Base-by-base conservation (phyloP, 306 rosid genomes). In the Dicorynia guianensis region DNA sequence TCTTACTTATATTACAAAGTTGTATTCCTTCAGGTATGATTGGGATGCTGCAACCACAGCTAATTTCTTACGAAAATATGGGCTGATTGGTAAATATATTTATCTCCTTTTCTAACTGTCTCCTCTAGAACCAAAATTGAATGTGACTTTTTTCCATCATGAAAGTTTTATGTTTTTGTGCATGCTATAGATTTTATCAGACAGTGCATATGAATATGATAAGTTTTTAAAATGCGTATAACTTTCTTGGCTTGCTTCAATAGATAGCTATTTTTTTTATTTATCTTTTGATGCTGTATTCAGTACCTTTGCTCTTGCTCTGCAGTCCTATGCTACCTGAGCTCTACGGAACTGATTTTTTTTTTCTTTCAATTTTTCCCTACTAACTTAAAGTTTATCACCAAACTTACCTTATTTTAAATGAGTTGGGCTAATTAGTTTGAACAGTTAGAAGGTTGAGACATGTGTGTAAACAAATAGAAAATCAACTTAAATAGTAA, bases 11-110 rank as follows among this genome's bases (percentile, higher is more conserved):
- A 30, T 49, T 46, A 25, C 65, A 39, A 74, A 73, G 13, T 77
- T 77, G 34, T 75, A 48, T 81, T 69, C 50, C 69, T 30, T 48
- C 87, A 94, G 97, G 88, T 94, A 95, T 84, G 99, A 95, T 83
- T 95, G 98, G 99, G 99, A 92, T 92, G 99, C 97, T 68, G 97
- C 99, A 65, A 95, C 99, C 44, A 8, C 97, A 52, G 92, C 97
- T 30, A 92, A 88, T 83, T 95, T 95, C 93, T 79, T 92, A 68
- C 80, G 97, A 53, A 92, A 92, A 74, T 87, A 90, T 69, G 97
- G 92, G 69, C 99, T 90, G 34, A 66, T 52, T 59, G 96, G 99
- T 92, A 71, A 78, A 8, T 49, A 38, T 54, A 46, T 49, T n/a
- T 78, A 72, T 67, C 49, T 55, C 34, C 7, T 69, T 62, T 74